phyloP scores from a whole-genome alignment of 2,329 filamentous ascomycete genomes.

The Pseudocercospora eumusae region DNA sequence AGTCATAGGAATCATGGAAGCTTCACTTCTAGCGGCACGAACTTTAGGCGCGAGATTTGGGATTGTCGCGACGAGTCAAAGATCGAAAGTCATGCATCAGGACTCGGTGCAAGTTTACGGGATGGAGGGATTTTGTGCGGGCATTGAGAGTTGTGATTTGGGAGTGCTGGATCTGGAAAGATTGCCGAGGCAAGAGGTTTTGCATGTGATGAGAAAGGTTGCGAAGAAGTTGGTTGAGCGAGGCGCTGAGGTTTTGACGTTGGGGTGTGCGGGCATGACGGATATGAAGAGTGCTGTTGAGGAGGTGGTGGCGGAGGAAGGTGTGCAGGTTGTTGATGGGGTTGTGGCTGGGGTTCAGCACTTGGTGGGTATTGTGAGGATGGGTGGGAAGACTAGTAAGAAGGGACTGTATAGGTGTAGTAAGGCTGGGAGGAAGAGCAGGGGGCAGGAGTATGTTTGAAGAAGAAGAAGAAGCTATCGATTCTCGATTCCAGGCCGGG shows the following conservation, averaged over 20 bases:
- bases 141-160: constrained; percentile 46
- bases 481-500: too few relatives aligned
- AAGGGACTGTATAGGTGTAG: constrained; percentile 48
- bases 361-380: constrained; percentile 49
- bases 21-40: constrained; percentile 51
- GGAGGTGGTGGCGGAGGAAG: constrained; percentile 47
- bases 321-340: constrained; percentile 54
- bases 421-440: constrained; percentile 39
- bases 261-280: constrained; percentile 55
- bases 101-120: constrained; percentile 48
- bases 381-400: constrained; percentile 51
- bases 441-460: constrained; percentile 47
- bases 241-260: constrained; percentile 47
- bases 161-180: constrained; percentile 51
- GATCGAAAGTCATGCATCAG: constrained; percentile 46
- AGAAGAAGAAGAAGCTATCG: too few relatives aligned
- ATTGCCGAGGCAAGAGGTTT: constrained; percentile 44
- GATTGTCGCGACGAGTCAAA: constrained; percentile 46
- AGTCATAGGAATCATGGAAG: constrained; percentile 56
- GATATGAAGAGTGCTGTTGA: constrained; percentile 51
- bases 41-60: constrained; percentile 53
- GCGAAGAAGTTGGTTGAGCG: constrained; percentile 44
- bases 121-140: constrained; percentile 47
- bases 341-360: constrained; percentile 53
- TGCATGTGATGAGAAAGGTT: constrained; percentile 44